Evolutionary conservation across 495 filamentous ascomycete genomes (phyloP).

Genomic region (Tirmania nivea): DNA sequence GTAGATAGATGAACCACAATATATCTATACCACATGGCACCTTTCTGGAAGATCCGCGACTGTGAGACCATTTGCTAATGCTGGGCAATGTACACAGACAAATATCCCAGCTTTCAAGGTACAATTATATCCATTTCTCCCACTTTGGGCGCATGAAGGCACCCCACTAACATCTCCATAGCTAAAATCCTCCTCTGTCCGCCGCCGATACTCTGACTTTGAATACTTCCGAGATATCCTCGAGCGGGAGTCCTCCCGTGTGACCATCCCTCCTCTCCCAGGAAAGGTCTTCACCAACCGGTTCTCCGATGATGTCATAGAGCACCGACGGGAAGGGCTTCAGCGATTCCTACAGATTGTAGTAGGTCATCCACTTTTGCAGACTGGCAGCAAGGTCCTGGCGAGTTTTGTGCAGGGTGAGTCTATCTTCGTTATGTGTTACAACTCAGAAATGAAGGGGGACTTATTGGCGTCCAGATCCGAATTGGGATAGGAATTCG

Average conservation of each 20-base stretch:
- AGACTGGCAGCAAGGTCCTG: conserved; percentile 93
- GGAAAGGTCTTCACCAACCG: conserved; percentile 97
- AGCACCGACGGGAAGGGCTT: conserved; percentile 74
- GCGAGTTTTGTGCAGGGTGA: conserved; percentile 88
- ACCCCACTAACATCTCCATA: neutral
- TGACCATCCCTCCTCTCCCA: conserved; percentile 86
- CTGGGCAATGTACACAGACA: conserved; percentile 26
- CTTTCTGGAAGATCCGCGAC: too few relatives aligned
- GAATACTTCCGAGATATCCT: conserved; percentile 97
- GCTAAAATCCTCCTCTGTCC: conserved; percentile 51
- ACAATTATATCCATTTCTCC: conserved; percentile 10
- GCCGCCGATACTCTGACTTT: conserved; percentile 89
- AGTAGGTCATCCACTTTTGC: conserved; percentile 82
- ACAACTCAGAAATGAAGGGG: conserved; percentile 2
- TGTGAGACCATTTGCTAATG: neutral
- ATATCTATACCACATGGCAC: neutral
- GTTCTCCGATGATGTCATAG: conserved; percentile 95
- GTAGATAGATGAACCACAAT: neutral
- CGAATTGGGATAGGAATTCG: conserved; percentile 60
- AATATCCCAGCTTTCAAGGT: conserved; percentile 99
- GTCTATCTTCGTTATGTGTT: conserved; percentile 11
- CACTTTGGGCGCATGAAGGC: neutral
- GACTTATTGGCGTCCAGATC: conserved; percentile 28
- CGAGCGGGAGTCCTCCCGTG: conserved; percentile 79
- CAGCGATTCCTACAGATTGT: conserved; percentile 96